These are phyloP conservation scores for Chalciporus piperatus DNA, from an alignment of 768 basidiomycete species.

Conservation along the genomic window DNA sequence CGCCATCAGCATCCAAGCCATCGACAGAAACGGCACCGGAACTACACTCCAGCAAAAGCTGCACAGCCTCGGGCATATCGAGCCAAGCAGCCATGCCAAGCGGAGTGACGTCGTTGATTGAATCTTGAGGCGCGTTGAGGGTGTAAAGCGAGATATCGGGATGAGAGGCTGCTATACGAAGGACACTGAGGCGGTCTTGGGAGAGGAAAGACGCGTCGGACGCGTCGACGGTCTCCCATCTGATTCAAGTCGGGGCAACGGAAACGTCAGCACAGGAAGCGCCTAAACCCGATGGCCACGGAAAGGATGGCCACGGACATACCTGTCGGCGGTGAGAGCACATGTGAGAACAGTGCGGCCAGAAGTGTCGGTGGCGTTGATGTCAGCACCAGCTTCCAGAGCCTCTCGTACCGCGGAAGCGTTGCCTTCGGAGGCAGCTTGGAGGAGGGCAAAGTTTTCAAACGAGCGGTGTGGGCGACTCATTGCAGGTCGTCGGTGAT, in stretches of 20 bases:
- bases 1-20: slow-evolving; percentile 70
- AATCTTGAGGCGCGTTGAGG: slow-evolving; percentile 69
- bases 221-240: slow-evolving; percentile 70
- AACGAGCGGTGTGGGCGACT: slow-evolving; percentile 38
- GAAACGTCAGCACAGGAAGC: not conserved
- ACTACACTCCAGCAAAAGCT: slow-evolving; percentile 61
- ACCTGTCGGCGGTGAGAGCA: slow-evolving; percentile 73
- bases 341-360: slow-evolving; percentile 67
- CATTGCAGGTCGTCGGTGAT: slow-evolving; percentile 32
- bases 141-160: slow-evolving; percentile 63
- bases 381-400: slow-evolving; percentile 59
- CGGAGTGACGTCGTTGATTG: slow-evolving; percentile 72
- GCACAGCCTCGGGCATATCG: slow-evolving; percentile 58
- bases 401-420: slow-evolving; percentile 50
- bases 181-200: slow-evolving; percentile 50
- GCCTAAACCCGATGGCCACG: slow-evolving; percentile 1
- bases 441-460: slow-evolving; percentile 46
- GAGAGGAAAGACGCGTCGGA: slow-evolving; percentile 68
- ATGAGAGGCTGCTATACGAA: slow-evolving; percentile 54
- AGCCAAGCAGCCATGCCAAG: slow-evolving; percentile 80
- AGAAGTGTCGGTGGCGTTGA: slow-evolving; percentile 59
- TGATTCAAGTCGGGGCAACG: slow-evolving; percentile 24
- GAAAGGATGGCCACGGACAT: slow-evolving; percentile 17
- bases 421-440: slow-evolving; percentile 56
- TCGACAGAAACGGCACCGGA: slow-evolving; percentile 65